phyloP scores from a whole-genome alignment of 306 rosid genomes.

The Mimosa pudica region DNA sequence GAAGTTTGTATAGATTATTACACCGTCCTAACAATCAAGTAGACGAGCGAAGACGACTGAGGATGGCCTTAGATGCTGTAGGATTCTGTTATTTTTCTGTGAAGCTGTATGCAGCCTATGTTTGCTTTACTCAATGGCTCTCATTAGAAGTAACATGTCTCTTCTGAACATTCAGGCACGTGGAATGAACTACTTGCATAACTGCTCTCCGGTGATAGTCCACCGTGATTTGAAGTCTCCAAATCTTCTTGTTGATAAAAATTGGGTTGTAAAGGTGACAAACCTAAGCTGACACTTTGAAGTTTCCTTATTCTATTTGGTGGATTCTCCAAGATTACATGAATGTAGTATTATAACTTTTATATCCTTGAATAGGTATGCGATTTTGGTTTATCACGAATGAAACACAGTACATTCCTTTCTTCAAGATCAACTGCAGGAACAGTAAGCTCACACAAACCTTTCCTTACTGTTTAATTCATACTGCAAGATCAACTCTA shows the following conservation, averaged over 20 bases:
- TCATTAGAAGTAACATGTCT: conserved; percentile 16
- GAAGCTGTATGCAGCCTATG: conserved; percentile 23
- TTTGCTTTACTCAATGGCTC: conserved; percentile 27
- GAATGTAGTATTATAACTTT: conserved; percentile 23
- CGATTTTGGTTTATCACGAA: conserved; percentile 90
- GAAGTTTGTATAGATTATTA: conserved; percentile 94
- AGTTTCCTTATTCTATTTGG: conserved; percentile 10
- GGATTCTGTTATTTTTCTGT: conserved; percentile 37
- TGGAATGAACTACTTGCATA: conserved; percentile 99
- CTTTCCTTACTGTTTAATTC: conserved; percentile 13
- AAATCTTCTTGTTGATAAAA: conserved; percentile 93
- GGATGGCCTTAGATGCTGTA: conserved; percentile 99
- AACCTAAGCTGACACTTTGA: conserved; percentile 23
- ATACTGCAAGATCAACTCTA: not conserved
- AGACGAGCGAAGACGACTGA: conserved; percentile 89
- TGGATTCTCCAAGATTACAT: conserved; percentile 31
- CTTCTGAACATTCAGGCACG: conserved; percentile 74
- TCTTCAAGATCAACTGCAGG: conserved; percentile 99
- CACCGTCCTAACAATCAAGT: conserved; percentile 98
- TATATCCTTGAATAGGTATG: conserved; percentile 67
- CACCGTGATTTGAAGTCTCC: conserved; percentile 99
- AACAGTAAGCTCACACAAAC: conserved; percentile 65
- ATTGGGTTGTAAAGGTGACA: conserved; percentile 95
- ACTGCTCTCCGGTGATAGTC: conserved; percentile 79
- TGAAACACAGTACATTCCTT: conserved; percentile 93